phyloP scores from a whole-genome alignment of 2,329 filamentous ascomycete genomes.

The Tolypocladium ophioglossoides region DNA sequence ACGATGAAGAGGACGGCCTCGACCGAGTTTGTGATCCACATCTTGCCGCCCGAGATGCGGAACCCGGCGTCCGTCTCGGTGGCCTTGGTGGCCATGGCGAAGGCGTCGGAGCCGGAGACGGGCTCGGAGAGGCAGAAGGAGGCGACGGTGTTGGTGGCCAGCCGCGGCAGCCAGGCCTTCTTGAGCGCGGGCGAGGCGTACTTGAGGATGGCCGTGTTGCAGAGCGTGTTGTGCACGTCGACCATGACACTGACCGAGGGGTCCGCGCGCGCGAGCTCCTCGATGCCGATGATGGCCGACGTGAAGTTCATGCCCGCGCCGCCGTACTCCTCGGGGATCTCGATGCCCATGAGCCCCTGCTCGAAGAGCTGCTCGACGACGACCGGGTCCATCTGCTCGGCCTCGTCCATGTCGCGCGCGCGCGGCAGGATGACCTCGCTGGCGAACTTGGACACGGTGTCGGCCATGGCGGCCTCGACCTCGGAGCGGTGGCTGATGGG shows the following conservation, averaged over 20 bases:
- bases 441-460: constrained; percentile 85
- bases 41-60: constrained; percentile 84
- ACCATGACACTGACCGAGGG: constrained; percentile 91
- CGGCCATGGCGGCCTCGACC: constrained; percentile 78
- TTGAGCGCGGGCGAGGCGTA: constrained; percentile 68
- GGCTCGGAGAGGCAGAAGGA: constrained; percentile 93
- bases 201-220: constrained; percentile 86
- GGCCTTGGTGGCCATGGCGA: constrained; percentile 86
- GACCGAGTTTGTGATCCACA: constrained; percentile 99
- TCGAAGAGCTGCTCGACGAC: constrained; percentile 93
- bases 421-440: constrained; percentile 81
- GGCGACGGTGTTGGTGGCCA: constrained; percentile 83
- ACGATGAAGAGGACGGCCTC: constrained; percentile 95
- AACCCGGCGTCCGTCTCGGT: constrained; percentile 75
- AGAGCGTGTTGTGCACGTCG: constrained; percentile 96
- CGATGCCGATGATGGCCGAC: constrained; percentile 87
- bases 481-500: constrained; percentile 91
- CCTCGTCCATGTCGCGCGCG: constrained; percentile 95
- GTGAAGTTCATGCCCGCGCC: constrained; percentile 99
- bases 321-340: constrained; percentile 95
- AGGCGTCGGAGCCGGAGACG: constrained; percentile 87
- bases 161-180: constrained; percentile 78
- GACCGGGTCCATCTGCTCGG: constrained; percentile 80
- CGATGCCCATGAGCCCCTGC: constrained; percentile 92
- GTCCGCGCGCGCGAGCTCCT: constrained; percentile 89